phyloP scores from a whole-genome alignment of 495 filamentous ascomycete species.

The Penicillium silybi region DNA sequence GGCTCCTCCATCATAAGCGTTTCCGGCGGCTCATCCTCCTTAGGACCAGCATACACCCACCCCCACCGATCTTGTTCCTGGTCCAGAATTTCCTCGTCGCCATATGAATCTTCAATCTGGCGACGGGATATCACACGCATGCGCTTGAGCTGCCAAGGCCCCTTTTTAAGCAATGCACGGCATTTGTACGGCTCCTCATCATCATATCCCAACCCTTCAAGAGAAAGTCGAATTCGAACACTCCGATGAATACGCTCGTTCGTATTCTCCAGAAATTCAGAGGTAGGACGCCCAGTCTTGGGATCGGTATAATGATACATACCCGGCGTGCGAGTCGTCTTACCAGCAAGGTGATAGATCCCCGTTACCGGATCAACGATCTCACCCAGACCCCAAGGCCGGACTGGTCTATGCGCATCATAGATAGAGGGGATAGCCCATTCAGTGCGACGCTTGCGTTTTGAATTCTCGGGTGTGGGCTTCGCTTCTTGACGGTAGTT shows the following conservation, averaged over 20 bases:
- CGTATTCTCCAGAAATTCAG: conserved; percentile 49
- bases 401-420: conserved; percentile 42
- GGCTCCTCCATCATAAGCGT: conserved; percentile 45
- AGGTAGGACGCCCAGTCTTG: conserved; percentile 35
- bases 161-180: conserved; percentile 38
- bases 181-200: conserved; percentile 52
- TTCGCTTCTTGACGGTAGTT: conserved; percentile 14
- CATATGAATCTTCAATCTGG: background rate
- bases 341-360: conserved; percentile 50
- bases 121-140: conserved; percentile 4
- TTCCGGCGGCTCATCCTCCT: conserved; percentile 29
- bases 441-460: conserved; percentile 17
- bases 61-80: conserved; percentile 40
- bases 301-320: conserved; percentile 54
- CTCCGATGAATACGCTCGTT: conserved; percentile 63
- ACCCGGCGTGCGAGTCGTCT: conserved; percentile 52
- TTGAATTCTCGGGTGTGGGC: conserved; percentile 1
- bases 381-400: conserved; percentile 57
- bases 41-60: conserved; percentile 47
- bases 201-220: conserved; percentile 54
- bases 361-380: conserved; percentile 46
- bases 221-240: conserved; percentile 52
- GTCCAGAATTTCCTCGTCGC: conserved; percentile 16
- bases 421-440: conserved; percentile 47
- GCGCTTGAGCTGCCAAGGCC: conserved; percentile 30